Evolutionary conservation across 116 monocot genomes (phyloP), one percentile per base, ranked within the genome.

Genomic region (Dioscorea cayenensis): DNA sequence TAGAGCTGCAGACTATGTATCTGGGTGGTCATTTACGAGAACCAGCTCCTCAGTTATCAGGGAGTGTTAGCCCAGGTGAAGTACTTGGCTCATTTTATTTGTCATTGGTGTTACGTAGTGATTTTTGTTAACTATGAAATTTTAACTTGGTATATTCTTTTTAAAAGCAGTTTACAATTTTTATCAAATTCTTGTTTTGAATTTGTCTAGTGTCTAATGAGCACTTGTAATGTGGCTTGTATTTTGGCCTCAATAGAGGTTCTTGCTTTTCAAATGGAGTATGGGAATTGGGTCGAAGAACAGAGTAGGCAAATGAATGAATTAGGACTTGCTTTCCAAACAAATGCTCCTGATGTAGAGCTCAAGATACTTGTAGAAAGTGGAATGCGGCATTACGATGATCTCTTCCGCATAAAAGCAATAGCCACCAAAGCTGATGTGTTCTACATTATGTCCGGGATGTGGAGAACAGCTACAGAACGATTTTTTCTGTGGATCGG

Each of bases 401-500:
- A 79, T 50, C 83, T 92, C 19, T 90, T 92, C 62, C 77, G 73
- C 10, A 90, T 96, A 60, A 96, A 96, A 69, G 66, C 78, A 20
- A 79, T 83, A 3, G 88, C 77, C 72, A 85, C 96, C 27, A 90
- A 90, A 16, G 76, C 89, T 27, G 95, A 96, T 74, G 92, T 92
- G 14, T 96, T 96, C 77, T 90, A 92, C 78, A 66, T 96, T 9
- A 92, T 92, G 84, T 96, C 96, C 32, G 96, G 95, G 66, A 80
- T 90, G 83, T 96, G 95, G 92, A 92, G 77, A 67, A 85, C 95
- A 29, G 48, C 89, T 21, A 64, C 86, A 0, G 95, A 96, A 63
- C 73, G 95, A 6, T 96, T 90, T 60, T 96, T 96, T 66, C 77
- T 90, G 16, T 96, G 95, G 95, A 90, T 96, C 73, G 95, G 95